Evolutionary conservation across 257 asterid species (phyloP).

Genomic region (Jacaranda mimosifolia): DNA sequence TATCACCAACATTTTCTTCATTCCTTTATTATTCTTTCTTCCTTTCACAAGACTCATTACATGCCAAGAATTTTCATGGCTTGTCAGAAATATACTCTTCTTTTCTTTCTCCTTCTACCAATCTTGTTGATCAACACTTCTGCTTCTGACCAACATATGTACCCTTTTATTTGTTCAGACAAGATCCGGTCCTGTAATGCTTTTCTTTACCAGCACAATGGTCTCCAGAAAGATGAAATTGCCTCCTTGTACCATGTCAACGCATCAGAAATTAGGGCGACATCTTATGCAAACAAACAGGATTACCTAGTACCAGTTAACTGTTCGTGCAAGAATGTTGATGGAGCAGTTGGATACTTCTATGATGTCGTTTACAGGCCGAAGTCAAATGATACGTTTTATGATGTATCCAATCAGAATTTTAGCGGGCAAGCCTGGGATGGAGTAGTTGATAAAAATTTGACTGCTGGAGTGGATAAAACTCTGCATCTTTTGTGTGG

Average conservation of each 20-base stretch:
- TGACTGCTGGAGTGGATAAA: slow-evolving; percentile 35
- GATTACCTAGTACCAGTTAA: slow-evolving; percentile 62
- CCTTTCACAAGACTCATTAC: slow-evolving; percentile 19
- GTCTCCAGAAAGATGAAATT: slow-evolving; percentile 43
- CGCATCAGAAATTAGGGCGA: slow-evolving; percentile 50
- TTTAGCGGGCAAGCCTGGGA: slow-evolving; percentile 75
- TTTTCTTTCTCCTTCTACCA: slow-evolving; percentile 41
- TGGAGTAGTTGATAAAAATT: slow-evolving; percentile 43
- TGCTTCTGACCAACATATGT: slow-evolving; percentile 38
- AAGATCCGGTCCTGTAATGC: slow-evolving; percentile 56
- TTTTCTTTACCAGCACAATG: slow-evolving; percentile 71
- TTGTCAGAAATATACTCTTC: slow-evolving; percentile 30
- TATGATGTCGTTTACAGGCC: slow-evolving; percentile 60
- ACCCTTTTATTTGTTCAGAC: slow-evolving; percentile 58
- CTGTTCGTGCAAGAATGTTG: slow-evolving; percentile 68
- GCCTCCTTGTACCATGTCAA: slow-evolving; percentile 57
- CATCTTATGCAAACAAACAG: slow-evolving; percentile 36
- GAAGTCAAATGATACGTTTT: slow-evolving; percentile 45
- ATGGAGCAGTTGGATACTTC: slow-evolving; percentile 60
- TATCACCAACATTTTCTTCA: slow-evolving; percentile 25
- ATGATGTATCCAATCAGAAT: slow-evolving; percentile 45
- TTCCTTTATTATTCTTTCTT: slow-evolving; percentile 35
- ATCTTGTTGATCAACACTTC: slow-evolving; percentile 13
- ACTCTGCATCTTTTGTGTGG: slow-evolving; percentile 74
- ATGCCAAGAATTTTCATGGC: slow-evolving; percentile 52